phyloP scores from a whole-genome alignment of 495 filamentous ascomycete genomes.

The Neurospora sp. region DNA sequence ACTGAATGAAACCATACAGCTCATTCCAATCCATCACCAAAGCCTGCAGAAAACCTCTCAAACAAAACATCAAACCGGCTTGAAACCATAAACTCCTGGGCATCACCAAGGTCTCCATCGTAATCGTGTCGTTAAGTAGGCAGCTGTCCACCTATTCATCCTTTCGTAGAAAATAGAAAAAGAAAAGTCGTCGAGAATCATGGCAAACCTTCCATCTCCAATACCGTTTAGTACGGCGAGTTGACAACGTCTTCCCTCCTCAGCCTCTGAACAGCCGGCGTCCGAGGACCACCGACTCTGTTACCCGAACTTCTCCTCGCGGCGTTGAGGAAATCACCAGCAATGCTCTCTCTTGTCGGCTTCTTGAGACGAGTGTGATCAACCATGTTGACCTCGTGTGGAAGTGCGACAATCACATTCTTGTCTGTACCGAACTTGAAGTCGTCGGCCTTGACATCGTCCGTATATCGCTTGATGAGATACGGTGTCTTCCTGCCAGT shows the following conservation, averaged over 20 bases:
- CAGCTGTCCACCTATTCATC: not conserved
- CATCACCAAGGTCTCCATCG: not conserved
- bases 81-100: not conserved
- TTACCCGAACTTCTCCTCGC: conserved; percentile 34
- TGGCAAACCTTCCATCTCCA: not conserved
- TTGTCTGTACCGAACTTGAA: conserved; percentile 96
- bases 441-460: conserved; percentile 97
- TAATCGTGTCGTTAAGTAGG: not conserved
- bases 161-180: not conserved
- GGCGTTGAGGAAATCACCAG: conserved; percentile 40
- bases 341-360: conserved; percentile 87
- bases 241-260: conserved; percentile 73
- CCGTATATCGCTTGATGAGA: conserved; percentile 87
- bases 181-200: not conserved
- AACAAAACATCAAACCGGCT: not conserved
- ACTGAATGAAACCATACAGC: not conserved
- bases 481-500: conserved; percentile 75
- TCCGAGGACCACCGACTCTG: conserved; percentile 27
- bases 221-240: conserved; percentile 57
- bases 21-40: not conserved
- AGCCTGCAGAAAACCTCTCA: not conserved
- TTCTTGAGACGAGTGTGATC: conserved; percentile 71
- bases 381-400: conserved; percentile 98
- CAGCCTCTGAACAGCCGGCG: conserved; percentile 43
- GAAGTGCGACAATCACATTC: conserved; percentile 93